These are phyloP conservation scores for Achlya hypogyna DNA, from an alignment of 352 stramenopile genomes.

Conservation along the genomic window DNA sequence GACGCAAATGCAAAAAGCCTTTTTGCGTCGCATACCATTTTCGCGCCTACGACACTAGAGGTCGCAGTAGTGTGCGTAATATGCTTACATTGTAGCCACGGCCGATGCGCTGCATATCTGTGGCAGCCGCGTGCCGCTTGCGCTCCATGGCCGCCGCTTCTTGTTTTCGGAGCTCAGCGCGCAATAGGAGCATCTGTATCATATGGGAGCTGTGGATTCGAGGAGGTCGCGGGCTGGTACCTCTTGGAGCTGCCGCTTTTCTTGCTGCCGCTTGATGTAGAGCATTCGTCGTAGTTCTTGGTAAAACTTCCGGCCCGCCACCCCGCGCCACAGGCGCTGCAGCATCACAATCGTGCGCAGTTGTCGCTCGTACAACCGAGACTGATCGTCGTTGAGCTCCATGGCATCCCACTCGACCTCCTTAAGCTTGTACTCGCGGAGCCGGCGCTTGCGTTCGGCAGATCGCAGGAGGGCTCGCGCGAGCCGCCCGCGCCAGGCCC, in stretches of 20 bases:
- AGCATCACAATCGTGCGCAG: conserved; percentile 50
- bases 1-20: conserved; percentile 39
- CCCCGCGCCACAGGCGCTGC: conserved; percentile 61
- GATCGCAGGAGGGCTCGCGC: conserved; percentile 39
- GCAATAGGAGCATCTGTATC: conserved; percentile 31
- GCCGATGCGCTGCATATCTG: conserved; percentile 60
- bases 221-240: background rate
- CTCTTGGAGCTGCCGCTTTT: conserved; percentile 60
- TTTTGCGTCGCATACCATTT: conserved; percentile 48
- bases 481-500: conserved; percentile 52
- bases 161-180: conserved; percentile 38
- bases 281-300: conserved; percentile 44
- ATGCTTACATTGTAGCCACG: conserved; percentile 38
- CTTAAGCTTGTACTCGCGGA: conserved; percentile 58
- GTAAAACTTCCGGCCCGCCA: conserved; percentile 52
- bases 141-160: conserved; percentile 43
- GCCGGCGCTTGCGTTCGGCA: conserved; percentile 38
- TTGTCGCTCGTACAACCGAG: conserved; percentile 37
- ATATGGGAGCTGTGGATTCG: background rate
- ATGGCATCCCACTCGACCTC: conserved; percentile 57
- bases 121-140: conserved; percentile 36
- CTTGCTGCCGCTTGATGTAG: conserved; percentile 53
- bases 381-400: conserved; percentile 34
- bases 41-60: conserved; percentile 16
- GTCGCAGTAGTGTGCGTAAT: background rate